Base-by-base conservation (phyloP, 2,329 filamentous ascomycete genomes). In the Calonectria hongkongensis region DNA sequence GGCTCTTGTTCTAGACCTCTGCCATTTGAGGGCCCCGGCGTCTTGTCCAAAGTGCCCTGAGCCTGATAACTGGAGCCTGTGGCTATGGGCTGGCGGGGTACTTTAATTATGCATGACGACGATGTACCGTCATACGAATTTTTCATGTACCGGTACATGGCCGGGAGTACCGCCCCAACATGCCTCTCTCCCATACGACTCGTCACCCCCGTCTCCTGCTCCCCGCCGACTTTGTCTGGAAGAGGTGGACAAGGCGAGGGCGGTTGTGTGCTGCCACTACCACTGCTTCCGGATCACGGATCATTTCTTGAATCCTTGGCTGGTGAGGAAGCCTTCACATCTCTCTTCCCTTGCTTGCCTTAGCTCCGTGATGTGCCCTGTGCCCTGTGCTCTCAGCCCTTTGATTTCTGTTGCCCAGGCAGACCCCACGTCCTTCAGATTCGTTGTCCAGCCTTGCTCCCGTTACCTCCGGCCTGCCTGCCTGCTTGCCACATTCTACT, bases 111-210 rank as follows among this genome's bases (percentile, higher is more conserved):
- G 79, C 81, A 84, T 84, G 80, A 83, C 80, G 75, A 75, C 16
- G 64, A 79, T 79, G 83, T 84, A 84, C 79, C 78, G 78, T 82
- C 80, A 83, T 82, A 81, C 80, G 76, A 80, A 78, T 78, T 81
- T 83, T 78, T 58, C 69, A 79, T 68, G 79, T 83, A 82, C 77
- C 68, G 76, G 77, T 84, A 83, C 82, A 71, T 79, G 41, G 50
- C 25, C 16, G 27, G 58, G 74, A 45, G 82, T 83, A 83, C 81
- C 80, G 67, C 74, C 47, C 50, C 65, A 62, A 28, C 41, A 60
- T 73, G 74, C 65, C 71, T 67, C 48, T 74, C 28, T 63, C 36
- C 63, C 69, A 68, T 73, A 63, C 51, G 69, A 68, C 69, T 45
- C 45, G 33, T 41, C 43, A 66, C 48, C 50, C 28, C 51, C 41